Evolutionary conservation across 192 early-diverging fungal genomes (phyloP), one percentile per base, ranked within the genome.

Genomic region (Podochytrium sp.): DNA sequence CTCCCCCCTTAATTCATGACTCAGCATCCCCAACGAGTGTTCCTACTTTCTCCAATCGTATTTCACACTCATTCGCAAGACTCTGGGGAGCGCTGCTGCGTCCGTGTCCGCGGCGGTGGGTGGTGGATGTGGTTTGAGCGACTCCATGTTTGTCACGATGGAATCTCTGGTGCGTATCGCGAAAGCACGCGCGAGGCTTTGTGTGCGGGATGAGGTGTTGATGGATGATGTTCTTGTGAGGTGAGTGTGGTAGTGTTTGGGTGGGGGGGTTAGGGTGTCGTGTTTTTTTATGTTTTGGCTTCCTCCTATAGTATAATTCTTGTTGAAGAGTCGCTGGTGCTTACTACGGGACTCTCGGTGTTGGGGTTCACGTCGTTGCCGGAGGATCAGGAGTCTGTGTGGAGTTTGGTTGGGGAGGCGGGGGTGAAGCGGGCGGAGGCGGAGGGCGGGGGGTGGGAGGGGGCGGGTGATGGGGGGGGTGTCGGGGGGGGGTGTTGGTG

Each of bases 21-120:
- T n/a, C n/a, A 65, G 64, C 2, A 65, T 65, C 29, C 43, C 64
- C 2, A n/a, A 23, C 25, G 42, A 65, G 1, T 65, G 64, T 30
- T 49, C 41, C 10, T 10, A 32, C 18, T 65, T 65, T 51, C 23
- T 65, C 16, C 16, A 65, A n/a, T 10, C 64, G 20, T 65, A 65
- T 33, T 65, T 65, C 32, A 32, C 42, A 16, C 38, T 65, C n/a
- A 65, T 50, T 32, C 64, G 64, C 2, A 65, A 65, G 43, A 61
- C 12, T 33, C 37, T 39, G 30, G 59, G 59, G 16, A 40, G 23
- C 37, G 4, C 25, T 10, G n/a, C n/a, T n/a, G n/a, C n/a, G n/a
- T n/a, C n/a, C n/a, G n/a, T n/a, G n/a, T n/a, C n/a, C n/a, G n/a
- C n/a, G n/a, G n/a, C n/a, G n/a, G 23, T 55, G 7, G 52, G 52